A percentile compares a stretch with the other conserved stretches of the same genome.
Conservation (phyloP, 179 eudicot species). For the Silene vulgaris region DNA sequence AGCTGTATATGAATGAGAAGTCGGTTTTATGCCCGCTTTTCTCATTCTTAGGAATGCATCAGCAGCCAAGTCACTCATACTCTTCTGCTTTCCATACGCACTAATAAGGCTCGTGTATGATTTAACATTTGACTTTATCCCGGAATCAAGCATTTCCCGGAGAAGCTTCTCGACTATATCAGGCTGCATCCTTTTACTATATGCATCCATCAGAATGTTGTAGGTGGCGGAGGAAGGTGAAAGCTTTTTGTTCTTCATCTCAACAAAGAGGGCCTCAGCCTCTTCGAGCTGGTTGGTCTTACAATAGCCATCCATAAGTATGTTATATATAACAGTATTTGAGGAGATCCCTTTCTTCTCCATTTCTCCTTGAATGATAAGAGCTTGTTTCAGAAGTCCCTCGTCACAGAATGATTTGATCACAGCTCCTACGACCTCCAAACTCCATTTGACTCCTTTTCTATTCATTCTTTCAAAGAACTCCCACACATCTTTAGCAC, state of each 20-base stretch:
- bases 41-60: conserved; percentile 86
- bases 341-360: conserved; percentile 83
- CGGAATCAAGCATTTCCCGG: conserved; percentile 56
- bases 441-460: conserved; percentile 76
- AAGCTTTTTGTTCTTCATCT: conserved; percentile 65
- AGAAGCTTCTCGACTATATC: conserved; percentile 74
- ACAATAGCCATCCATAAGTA: conserved; percentile 69
- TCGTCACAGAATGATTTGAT: conserved; percentile 84
- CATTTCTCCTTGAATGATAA: conserved; percentile 78
- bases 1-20: conserved; percentile 85
- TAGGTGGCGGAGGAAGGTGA: conserved; percentile 60
- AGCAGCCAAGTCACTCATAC: conserved; percentile 88
- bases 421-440: conserved; percentile 70
- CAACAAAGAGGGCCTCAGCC: conserved; percentile 85
- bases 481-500: conserved; percentile 85
- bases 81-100: conserved; percentile 79
- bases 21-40: conserved; percentile 70
- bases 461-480: conserved; percentile 70
- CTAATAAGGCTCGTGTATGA: conserved; percentile 84
- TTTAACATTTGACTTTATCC: conserved; percentile 60
- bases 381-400: conserved; percentile 81
- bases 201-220: conserved; percentile 82
- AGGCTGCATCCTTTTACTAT: conserved; percentile 87
- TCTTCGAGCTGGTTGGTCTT: conserved; percentile 79
- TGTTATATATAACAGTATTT: conserved; percentile 70